Evolutionary conservation across 2,329 filamentous ascomycete genomes (phyloP).

Genomic region (Fusarium sambucinum): DNA sequence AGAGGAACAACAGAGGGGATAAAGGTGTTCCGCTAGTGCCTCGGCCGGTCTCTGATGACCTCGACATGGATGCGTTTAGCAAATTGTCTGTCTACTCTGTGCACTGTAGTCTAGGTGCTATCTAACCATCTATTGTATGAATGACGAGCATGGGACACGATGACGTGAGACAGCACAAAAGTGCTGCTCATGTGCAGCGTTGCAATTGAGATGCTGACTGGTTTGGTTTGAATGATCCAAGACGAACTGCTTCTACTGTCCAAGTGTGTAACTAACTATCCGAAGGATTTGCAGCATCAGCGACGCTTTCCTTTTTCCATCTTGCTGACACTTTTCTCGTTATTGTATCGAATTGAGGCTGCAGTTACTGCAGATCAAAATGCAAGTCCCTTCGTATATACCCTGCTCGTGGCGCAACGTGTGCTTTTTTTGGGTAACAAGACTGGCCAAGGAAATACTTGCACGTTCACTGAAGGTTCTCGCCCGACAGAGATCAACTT

Average conservation of each 20-base stretch:
- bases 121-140: not conserved
- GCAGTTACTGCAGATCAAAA: constrained; percentile 22
- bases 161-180: constrained; percentile 23
- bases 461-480: constrained; percentile 24
- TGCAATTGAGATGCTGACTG: not conserved
- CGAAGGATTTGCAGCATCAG: not conserved
- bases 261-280: not conserved
- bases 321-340: constrained; percentile 7
- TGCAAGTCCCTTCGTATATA: constrained; percentile 34
- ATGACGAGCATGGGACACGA: not conserved
- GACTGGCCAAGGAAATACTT: constrained; percentile 21
- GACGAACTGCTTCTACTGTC: not conserved
- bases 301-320: not conserved
- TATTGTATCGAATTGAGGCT: constrained; percentile 9
- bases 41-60: constrained; percentile 4
- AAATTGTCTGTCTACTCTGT: not conserved
- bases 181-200: constrained; percentile 9
- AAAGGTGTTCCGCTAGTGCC: too few relatives aligned
- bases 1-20: too few relatives aligned
- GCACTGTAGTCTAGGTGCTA: constrained; percentile 1
- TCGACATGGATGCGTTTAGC: not conserved
- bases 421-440: constrained; percentile 32
- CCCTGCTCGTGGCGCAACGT: constrained; percentile 28
- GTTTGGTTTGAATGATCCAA: not conserved
- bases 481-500: constrained; percentile 3